Conservation (phyloP, 768 basidiomycete genomes). For the Pholiota molesta region DNA sequence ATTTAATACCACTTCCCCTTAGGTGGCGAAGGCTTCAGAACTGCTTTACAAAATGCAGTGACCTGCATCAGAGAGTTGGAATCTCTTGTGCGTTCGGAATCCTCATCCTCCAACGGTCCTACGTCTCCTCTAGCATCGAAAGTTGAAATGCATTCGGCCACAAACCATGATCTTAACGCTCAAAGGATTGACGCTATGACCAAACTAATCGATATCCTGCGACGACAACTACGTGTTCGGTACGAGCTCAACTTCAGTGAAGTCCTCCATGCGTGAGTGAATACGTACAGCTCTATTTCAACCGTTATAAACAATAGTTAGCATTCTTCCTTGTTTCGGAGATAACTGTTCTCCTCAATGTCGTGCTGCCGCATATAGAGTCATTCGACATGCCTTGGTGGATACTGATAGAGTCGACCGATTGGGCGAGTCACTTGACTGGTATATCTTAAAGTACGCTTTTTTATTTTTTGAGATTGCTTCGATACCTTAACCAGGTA, state of each 20-base stretch:
- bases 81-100: conserved; percentile 43
- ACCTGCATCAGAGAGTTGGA: conserved; percentile 59
- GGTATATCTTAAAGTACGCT: conserved; percentile 84
- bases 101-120: conserved; percentile 34
- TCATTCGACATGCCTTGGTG: conserved; percentile 78
- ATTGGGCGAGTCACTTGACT: conserved; percentile 75
- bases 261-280: conserved; percentile 71
- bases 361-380: conserved; percentile 81
- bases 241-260: conserved; percentile 75
- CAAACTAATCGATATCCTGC: conserved; percentile 64
- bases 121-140: conserved; percentile 36
- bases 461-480: conserved; percentile 8
- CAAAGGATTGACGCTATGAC: conserved; percentile 66
- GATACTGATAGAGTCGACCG: conserved; percentile 71
- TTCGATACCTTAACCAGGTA: not conserved
- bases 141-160: conserved; percentile 26
- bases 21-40: conserved; percentile 71
- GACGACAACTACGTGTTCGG: conserved; percentile 72
- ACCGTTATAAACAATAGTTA: conserved; percentile 32
- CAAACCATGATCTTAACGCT: conserved; percentile 49
- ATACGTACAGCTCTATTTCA: not conserved
- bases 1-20: not conserved
- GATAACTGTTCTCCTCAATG: conserved; percentile 74
- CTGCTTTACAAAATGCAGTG: conserved; percentile 67
- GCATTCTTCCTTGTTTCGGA: conserved; percentile 77